Percentiles rank a stretch among this genome's conserved stretches.
phyloP scores from a whole-genome alignment of 108 stramenopile species.

The Nitzschia putrida region DNA sequence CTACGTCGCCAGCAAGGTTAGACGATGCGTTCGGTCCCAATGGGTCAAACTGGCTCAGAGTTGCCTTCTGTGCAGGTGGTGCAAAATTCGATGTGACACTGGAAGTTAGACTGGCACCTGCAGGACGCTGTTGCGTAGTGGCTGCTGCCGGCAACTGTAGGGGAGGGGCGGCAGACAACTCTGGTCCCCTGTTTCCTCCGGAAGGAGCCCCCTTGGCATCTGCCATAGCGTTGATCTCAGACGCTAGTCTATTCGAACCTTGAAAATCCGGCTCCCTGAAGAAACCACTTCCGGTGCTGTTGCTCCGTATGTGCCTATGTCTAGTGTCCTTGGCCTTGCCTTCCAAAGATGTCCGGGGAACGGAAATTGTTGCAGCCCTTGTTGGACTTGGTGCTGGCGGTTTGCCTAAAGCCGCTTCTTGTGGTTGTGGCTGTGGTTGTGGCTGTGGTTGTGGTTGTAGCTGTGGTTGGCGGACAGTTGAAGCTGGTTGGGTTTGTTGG shows the following conservation, averaged over 20 bases:
- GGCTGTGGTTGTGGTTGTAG: background rate
- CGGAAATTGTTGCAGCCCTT: background rate
- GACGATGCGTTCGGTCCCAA: constrained; percentile 4
- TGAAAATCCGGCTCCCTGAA: too few relatives aligned
- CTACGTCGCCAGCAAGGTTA: constrained; percentile 3
- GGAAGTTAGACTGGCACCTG: background rate
- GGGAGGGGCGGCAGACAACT: too few relatives aligned
- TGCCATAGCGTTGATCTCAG: too few relatives aligned
- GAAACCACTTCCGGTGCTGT: too few relatives aligned
- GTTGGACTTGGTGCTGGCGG: background rate
- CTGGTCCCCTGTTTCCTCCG: too few relatives aligned
- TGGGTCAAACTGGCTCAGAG: constrained; percentile 33
- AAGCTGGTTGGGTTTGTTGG: background rate
- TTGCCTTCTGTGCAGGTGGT: background rate
- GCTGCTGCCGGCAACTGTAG: too few relatives aligned
- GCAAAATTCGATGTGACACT: too few relatives aligned
- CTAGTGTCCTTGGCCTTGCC: too few relatives aligned
- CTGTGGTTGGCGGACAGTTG: background rate
- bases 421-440: background rate
- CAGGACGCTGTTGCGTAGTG: background rate
- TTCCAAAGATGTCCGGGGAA: too few relatives aligned
- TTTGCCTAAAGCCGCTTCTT: background rate
- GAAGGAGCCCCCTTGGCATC: too few relatives aligned
- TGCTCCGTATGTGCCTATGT: too few relatives aligned
- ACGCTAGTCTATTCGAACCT: too few relatives aligned